Conservation (phyloP, 2,329 filamentous ascomycete species). For the Thermothelomyces thermophilus region DNA sequence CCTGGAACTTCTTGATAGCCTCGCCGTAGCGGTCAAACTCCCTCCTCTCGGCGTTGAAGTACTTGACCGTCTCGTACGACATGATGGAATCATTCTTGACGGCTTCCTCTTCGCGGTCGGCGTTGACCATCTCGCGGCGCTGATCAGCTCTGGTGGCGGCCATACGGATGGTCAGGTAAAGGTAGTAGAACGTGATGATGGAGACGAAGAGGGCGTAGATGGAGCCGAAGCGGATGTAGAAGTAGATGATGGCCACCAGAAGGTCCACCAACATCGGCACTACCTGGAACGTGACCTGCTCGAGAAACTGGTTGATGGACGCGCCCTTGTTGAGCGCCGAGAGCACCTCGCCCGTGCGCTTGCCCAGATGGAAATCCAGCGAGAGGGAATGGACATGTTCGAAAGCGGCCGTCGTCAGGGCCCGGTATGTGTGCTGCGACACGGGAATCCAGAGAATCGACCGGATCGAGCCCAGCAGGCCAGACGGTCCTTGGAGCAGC, state of each 20-base stretch:
- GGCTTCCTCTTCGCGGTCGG: constrained; percentile 88
- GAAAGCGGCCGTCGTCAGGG: constrained; percentile 89
- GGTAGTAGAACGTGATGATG: constrained; percentile 90
- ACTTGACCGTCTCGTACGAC: constrained; percentile 94
- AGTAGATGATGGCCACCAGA: constrained; percentile 75
- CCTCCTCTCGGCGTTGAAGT: constrained; percentile 78
- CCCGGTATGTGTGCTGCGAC: constrained; percentile 92
- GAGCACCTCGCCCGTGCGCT: constrained; percentile 91
- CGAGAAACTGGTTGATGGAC: constrained; percentile 92
- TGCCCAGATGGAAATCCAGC: constrained; percentile 92
- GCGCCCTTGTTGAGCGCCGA: constrained; percentile 94
- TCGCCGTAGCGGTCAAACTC: constrained; percentile 68
- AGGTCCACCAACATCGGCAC: constrained; percentile 92
- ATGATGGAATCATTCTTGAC: constrained; percentile 99
- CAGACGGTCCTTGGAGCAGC: constrained; percentile 81
- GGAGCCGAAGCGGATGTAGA: constrained; percentile 71
- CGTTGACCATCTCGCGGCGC: constrained; percentile 88
- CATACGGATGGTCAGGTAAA: constrained; percentile 94
- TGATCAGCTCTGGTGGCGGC: constrained; percentile 88
- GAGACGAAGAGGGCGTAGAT: constrained; percentile 86
- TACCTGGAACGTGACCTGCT: constrained; percentile 93
- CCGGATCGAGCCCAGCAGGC: constrained; percentile 74
- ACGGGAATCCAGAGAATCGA: constrained; percentile 93
- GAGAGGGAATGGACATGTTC: constrained; percentile 95
- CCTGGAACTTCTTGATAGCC: constrained; percentile 65